phyloP scores from a whole-genome alignment of 192 early-diverging fungal genomes.

The Podochytrium sp. region DNA sequence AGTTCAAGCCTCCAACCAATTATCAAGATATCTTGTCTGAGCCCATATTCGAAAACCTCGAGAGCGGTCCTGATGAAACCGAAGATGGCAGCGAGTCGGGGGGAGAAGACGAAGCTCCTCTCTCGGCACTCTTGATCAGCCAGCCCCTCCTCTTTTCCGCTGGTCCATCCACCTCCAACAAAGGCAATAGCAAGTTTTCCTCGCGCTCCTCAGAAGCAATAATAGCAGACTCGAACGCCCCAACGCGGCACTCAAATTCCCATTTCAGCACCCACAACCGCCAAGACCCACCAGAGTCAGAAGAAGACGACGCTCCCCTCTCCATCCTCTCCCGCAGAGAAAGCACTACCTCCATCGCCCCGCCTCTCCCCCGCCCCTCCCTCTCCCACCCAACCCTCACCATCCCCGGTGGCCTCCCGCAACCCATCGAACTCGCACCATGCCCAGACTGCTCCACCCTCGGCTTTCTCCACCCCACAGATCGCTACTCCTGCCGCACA shows the following conservation, averaged over 20 bases:
- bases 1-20: not conserved
- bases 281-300: too few relatives aligned
- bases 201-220: too few relatives aligned
- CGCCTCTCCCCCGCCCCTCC: not conserved
- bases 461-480: conserved; percentile 10
- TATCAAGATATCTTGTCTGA: not conserved
- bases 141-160: too few relatives aligned
- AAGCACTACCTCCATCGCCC: too few relatives aligned
- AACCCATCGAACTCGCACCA: not conserved
- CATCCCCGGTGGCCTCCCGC: not conserved
- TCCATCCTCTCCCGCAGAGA: not conserved
- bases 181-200: not conserved
- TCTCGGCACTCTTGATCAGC: too few relatives aligned
- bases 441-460: conserved; percentile 5
- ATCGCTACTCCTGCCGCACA: conserved; percentile 6
- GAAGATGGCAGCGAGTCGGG: too few relatives aligned
- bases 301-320: conserved; percentile 1
- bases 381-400: not conserved
- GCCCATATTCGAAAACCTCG: not conserved
- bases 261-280: too few relatives aligned
- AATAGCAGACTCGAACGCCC: not conserved
- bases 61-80: not conserved
- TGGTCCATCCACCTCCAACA: not conserved
- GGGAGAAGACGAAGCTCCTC: too few relatives aligned
- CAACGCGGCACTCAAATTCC: not conserved